These are phyloP conservation scores for Lentinus tigrinus DNA, from an alignment of 768 basidiomycete genomes.

Conservation along the genomic window DNA sequence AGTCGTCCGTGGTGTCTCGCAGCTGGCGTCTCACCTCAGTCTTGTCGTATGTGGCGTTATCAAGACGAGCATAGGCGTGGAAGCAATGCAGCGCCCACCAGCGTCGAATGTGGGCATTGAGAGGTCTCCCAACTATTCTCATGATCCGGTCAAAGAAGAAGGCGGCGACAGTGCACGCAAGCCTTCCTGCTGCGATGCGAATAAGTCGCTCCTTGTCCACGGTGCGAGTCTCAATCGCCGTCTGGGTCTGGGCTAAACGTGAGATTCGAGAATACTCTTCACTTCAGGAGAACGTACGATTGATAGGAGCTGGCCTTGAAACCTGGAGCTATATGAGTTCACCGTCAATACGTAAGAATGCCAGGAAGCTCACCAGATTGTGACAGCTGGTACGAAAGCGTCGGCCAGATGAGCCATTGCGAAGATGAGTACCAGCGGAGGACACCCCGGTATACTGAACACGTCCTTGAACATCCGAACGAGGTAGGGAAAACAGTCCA, in stretches of 20 bases:
- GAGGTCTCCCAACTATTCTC: constrained; percentile 29
- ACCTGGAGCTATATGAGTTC: constrained; percentile 30
- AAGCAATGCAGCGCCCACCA: constrained; percentile 65
- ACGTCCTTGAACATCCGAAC: constrained; percentile 68
- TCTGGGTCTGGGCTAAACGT: constrained; percentile 49
- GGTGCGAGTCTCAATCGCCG: constrained; percentile 60
- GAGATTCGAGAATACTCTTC: background rate
- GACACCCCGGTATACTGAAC: constrained; percentile 48
- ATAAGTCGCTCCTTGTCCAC: constrained; percentile 58
- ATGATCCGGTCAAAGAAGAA: constrained; percentile 44
- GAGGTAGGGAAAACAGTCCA: constrained; percentile 54
- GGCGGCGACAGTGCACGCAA: constrained; percentile 47
- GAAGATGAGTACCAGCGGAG: constrained; percentile 47
- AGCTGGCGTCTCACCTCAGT: constrained; percentile 64
- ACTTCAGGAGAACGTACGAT: constrained; percentile 42
- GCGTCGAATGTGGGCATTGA: constrained; percentile 57
- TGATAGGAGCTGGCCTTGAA: constrained; percentile 60
- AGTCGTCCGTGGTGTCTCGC: constrained; percentile 46
- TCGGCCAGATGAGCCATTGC: constrained; percentile 39
- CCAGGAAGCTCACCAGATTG: constrained; percentile 48
- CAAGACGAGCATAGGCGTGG: constrained; percentile 66
- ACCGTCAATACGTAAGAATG: constrained; percentile 29
- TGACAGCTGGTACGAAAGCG: constrained; percentile 60
- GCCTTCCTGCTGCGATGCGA: constrained; percentile 52
- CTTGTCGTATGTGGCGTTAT: constrained; percentile 73